phyloP scores from a whole-genome alignment of 495 filamentous ascomycete genomes.

The Penicillium antarcticum region DNA sequence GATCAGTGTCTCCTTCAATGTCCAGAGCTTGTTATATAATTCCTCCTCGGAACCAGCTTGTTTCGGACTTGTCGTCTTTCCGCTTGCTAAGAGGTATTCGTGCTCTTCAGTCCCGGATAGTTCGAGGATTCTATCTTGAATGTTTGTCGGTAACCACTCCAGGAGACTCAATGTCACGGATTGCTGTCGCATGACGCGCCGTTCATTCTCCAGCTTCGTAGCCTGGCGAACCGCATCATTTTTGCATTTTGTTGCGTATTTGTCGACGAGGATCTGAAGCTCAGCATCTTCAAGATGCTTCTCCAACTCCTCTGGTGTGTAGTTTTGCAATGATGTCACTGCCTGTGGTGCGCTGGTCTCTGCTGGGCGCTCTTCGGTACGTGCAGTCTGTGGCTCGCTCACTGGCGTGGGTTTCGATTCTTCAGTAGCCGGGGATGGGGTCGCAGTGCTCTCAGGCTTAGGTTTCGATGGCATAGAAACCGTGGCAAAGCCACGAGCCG shows the following conservation, averaged over 20 bases:
- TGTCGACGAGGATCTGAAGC: conserved; percentile 79
- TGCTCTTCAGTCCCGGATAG: conserved; percentile 46
- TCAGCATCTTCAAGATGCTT: conserved; percentile 76
- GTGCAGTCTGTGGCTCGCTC: conserved; percentile 36
- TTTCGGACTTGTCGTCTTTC: conserved; percentile 25
- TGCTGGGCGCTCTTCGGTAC: conserved; percentile 16
- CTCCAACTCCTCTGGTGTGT: conserved; percentile 82
- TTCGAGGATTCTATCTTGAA: conserved; percentile 72
- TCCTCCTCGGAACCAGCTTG: conserved; percentile 61
- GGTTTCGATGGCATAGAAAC: conserved; percentile 82
- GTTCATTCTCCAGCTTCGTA: conserved; percentile 72
- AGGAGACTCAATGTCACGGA: conserved; percentile 63
- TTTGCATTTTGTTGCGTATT: conserved; percentile 65
- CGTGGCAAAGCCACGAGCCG: conserved; percentile 87
- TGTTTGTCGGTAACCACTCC: conserved; percentile 75
- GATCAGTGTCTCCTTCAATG: conserved; percentile 63
- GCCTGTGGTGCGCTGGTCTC: conserved; percentile 14
- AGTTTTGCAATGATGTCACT: conserved; percentile 40
- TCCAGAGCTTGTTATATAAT: conserved; percentile 74
- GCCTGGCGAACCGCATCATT: conserved; percentile 66
- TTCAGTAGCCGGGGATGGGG: conserved; percentile 27
- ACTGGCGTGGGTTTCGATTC: conserved; percentile 40
- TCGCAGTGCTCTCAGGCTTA: conserved; percentile 31
- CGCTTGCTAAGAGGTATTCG: conserved; percentile 29
- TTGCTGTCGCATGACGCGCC: conserved; percentile 70